phyloP scores from a whole-genome alignment of 179 eudicot genomes.

The Heliamphora pulchella region DNA sequence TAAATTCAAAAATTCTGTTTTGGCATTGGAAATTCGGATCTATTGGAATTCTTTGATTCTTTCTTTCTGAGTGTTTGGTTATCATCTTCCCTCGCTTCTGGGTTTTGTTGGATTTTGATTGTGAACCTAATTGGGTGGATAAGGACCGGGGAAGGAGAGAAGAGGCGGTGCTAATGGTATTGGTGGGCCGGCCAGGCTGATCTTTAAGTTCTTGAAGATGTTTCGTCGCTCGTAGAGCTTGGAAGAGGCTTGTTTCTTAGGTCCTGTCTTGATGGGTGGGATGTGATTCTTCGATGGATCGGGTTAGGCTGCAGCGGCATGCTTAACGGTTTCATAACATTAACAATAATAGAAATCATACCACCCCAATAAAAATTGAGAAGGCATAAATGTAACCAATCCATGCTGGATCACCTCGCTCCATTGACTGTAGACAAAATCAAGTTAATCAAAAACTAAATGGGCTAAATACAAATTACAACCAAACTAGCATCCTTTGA shows the following conservation, averaged over 20 bases:
- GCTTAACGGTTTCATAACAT: not conserved
- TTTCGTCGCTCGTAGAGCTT: slow-evolving; percentile 73
- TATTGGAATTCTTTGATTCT: too few relatives aligned
- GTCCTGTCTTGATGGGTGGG: slow-evolving; percentile 52
- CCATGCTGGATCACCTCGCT: slow-evolving; percentile 58
- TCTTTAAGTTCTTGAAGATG: slow-evolving; percentile 45
- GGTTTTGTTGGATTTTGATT: slow-evolving; percentile 15
- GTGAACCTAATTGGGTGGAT: slow-evolving; percentile 35
- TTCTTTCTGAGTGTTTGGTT: slow-evolving; percentile 12
- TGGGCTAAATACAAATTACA: not conserved
- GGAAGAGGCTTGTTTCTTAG: slow-evolving; percentile 35
- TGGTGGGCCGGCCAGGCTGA: slow-evolving; percentile 25
- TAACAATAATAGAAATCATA: slow-evolving; percentile 26
- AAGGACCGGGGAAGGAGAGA: slow-evolving; percentile 17
- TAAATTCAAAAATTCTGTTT: slow-evolving; percentile 30
- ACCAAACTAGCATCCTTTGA: not conserved
- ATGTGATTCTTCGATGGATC: slow-evolving; percentile 33
- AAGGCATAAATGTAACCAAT: slow-evolving; percentile 54
- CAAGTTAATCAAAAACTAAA: slow-evolving; percentile 2
- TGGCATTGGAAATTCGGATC: slow-evolving; percentile 19
- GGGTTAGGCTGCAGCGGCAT: slow-evolving; percentile 3
- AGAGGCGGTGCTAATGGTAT: too few relatives aligned
- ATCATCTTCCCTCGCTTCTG: slow-evolving; percentile 4
- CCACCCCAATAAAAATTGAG: slow-evolving; percentile 60
- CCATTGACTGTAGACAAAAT: slow-evolving; percentile 43